phyloP scores from a whole-genome alignment of 345 rosid species.

The Hibiscus tridactylites region DNA sequence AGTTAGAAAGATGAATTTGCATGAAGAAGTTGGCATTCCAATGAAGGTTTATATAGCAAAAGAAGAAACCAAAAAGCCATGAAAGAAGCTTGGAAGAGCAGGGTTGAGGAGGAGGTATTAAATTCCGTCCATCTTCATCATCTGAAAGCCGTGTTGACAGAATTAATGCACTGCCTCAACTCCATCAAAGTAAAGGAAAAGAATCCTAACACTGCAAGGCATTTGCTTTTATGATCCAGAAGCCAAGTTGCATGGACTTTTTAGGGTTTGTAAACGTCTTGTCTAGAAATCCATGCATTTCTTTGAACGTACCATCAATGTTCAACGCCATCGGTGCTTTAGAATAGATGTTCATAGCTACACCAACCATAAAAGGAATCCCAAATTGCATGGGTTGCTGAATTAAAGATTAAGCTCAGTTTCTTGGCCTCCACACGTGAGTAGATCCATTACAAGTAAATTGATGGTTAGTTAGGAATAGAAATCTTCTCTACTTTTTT shows the following conservation, averaged over 20 bases:
- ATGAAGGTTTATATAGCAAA: slow-evolving; percentile 16
- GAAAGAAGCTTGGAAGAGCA: not conserved
- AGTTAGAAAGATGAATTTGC: not conserved
- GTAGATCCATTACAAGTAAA: too few species aligned
- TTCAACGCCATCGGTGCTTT: not conserved
- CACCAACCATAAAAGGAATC: too few species aligned
- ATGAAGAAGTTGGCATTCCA: slow-evolving; percentile 10
- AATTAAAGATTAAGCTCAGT: too few species aligned
- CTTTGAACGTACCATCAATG: not conserved
- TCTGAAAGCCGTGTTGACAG: slow-evolving; percentile 21
- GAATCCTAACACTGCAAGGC: not conserved
- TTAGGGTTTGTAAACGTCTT: not conserved
- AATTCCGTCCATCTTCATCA: slow-evolving; percentile 33
- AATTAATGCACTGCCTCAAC: slow-evolving; percentile 25
- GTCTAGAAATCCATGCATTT: not conserved
- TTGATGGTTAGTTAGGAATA: too few species aligned
- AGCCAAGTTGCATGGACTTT: not conserved
- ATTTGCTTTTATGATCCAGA: not conserved
- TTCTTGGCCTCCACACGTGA: too few species aligned
- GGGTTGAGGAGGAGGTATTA: slow-evolving; percentile 9
- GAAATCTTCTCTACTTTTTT: too few species aligned
- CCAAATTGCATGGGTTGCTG: too few species aligned
- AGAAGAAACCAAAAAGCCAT: not conserved
- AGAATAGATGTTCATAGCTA: too few species aligned
- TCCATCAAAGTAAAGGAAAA: not conserved